These are phyloP conservation scores for Phytophthora hybrid DNA, from an alignment of 352 stramenopile genomes.

Conservation along the genomic window DNA sequence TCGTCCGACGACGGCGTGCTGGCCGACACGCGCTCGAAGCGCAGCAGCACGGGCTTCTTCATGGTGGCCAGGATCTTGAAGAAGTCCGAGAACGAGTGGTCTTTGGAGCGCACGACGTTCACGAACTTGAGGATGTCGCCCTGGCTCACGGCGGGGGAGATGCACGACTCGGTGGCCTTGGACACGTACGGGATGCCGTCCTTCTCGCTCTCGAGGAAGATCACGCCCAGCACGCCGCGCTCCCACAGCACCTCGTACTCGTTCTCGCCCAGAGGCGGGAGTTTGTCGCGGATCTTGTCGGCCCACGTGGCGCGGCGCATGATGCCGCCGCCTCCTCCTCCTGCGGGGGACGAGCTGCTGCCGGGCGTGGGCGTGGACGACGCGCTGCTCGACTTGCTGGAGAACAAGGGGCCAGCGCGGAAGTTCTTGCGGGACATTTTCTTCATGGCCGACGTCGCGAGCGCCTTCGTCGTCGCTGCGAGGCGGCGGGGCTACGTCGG, in stretches of 20 bases:
- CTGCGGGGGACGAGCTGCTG: slow-evolving; percentile 27
- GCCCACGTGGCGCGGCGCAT: slow-evolving; percentile 67
- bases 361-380: background rate
- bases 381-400: no score
- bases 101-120: slow-evolving; percentile 85
- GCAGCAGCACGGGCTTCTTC: slow-evolving; percentile 89
- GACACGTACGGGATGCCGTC: slow-evolving; percentile 88
- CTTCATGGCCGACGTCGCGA: slow-evolving; percentile 56
- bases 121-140: slow-evolving; percentile 88
- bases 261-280: slow-evolving; percentile 75
- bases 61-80: slow-evolving; percentile 92
- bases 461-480: slow-evolving; percentile 25
- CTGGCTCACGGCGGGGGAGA: slow-evolving; percentile 70
- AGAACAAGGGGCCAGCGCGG: slow-evolving; percentile 52
- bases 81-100: slow-evolving; percentile 91
- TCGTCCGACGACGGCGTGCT: slow-evolving; percentile 62
- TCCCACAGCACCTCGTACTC: slow-evolving; percentile 92
- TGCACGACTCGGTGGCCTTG: slow-evolving; percentile 89
- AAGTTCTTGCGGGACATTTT: slow-evolving; percentile 82
- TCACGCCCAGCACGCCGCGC: slow-evolving; percentile 85
- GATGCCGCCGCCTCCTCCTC: slow-evolving; percentile 15
- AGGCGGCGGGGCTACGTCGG: background rate
- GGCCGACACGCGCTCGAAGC: slow-evolving; percentile 72
- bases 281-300: slow-evolving; percentile 83
- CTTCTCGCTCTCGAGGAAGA: slow-evolving; percentile 89